phyloP scores from a whole-genome alignment of 2,329 filamentous ascomycete species.

The Neonectria magnoliae region DNA sequence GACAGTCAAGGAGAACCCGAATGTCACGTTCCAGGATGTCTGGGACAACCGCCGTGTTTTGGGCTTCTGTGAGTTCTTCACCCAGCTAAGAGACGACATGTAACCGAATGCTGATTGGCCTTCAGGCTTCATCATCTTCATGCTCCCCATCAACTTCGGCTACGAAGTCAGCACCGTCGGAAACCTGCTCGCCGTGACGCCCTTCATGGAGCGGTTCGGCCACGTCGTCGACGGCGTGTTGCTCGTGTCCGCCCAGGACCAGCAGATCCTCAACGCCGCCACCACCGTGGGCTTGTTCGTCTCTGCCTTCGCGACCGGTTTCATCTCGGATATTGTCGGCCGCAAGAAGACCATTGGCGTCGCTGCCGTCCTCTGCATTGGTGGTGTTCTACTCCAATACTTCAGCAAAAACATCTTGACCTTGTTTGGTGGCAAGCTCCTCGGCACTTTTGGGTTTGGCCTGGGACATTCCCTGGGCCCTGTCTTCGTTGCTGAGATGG shows the following conservation, averaged over 20 bases:
- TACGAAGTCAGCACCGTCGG: conserved; percentile 44
- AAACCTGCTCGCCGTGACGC: conserved; percentile 42
- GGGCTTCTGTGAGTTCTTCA: conserved; percentile 26
- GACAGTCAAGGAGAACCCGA: conserved; percentile 1
- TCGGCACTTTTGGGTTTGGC: conserved; percentile 44
- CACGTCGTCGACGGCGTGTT: conserved; percentile 23
- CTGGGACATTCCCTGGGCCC: conserved; percentile 45
- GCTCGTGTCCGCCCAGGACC: conserved; percentile 39
- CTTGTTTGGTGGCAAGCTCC: conserved; percentile 44
- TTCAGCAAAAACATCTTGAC: conserved; percentile 35
- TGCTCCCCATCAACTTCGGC: conserved; percentile 45
- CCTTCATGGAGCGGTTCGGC: conserved; percentile 40
- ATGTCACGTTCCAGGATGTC: conserved; percentile 27
- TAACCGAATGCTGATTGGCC: too few species aligned
- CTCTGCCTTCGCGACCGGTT: conserved; percentile 42
- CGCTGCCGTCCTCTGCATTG: conserved; percentile 35
- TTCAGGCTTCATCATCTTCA: conserved; percentile 41
- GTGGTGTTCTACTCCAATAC: conserved; percentile 40
- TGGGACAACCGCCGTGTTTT: conserved; percentile 34
- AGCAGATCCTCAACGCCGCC: conserved; percentile 45
- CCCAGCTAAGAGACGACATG: accelerated
- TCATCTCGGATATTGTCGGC: conserved; percentile 40
- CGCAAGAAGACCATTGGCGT: conserved; percentile 39
- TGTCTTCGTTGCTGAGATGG: conserved; percentile 46
- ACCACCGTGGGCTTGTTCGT: conserved; percentile 44